phyloP scores from a whole-genome alignment of 2,329 filamentous ascomycete species.

The Neurospora crassa region DNA sequence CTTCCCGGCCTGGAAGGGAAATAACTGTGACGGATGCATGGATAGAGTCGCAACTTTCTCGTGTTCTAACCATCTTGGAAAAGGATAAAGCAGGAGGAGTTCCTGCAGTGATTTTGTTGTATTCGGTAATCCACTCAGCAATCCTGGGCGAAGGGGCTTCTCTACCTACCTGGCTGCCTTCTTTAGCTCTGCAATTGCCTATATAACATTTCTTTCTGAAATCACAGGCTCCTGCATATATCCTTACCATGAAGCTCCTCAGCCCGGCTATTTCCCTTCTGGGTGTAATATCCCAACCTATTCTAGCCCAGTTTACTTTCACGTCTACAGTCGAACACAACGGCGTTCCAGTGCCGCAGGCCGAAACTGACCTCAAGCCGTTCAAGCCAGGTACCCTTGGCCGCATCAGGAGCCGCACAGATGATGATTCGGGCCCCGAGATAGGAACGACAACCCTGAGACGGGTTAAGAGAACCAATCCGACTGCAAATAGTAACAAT shows the following conservation, averaged over 20 bases:
- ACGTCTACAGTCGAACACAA: slow-evolving; percentile 14
- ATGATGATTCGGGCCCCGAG: not conserved
- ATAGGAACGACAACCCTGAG: not conserved
- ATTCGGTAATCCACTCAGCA: not conserved
- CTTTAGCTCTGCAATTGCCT: not conserved
- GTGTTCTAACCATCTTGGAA: not conserved
- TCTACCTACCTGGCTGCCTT: not conserved
- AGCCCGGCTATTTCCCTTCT: slow-evolving; percentile 8
- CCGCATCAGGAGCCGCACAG: not conserved
- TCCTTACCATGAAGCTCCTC: slow-evolving; percentile 13
- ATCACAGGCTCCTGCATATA: not conserved
- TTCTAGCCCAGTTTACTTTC: slow-evolving; percentile 13
- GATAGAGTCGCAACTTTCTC: not conserved
- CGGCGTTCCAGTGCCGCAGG: slow-evolving; percentile 14
- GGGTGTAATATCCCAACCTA: slow-evolving; percentile 8
- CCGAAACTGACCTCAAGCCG: slow-evolving; percentile 16
- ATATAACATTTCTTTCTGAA: not conserved
- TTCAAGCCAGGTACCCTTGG: slow-evolving; percentile 9
- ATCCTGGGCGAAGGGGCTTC: not conserved
- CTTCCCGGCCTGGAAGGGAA: not conserved
- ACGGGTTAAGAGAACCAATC: slow-evolving; percentile 9
- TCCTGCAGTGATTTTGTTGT: not conserved
- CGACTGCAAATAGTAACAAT: slow-evolving; percentile 12
- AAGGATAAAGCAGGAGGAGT: not conserved
- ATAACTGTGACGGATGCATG: not conserved